A percentile compares a stretch with the other conserved stretches of the same genome.
phyloP scores from a whole-genome alignment of 1,139 yeast species.

The Geotrichum phurueaensis region DNA sequence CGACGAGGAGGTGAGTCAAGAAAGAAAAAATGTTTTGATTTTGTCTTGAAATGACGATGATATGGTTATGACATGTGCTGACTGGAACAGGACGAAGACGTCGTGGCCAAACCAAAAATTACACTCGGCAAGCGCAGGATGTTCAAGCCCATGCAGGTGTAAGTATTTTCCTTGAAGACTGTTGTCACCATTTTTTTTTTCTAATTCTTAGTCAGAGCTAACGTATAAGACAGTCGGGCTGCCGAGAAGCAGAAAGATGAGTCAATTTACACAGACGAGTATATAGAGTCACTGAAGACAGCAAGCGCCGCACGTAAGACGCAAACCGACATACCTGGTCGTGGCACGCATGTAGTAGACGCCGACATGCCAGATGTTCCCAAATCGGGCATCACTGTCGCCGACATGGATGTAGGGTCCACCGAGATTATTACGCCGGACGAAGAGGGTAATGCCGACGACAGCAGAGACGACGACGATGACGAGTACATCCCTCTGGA shows the following conservation, averaged over 20 bases:
- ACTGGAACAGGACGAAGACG: neutral
- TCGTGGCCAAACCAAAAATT: neutral
- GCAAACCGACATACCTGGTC: neutral
- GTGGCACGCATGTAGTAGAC: neutral
- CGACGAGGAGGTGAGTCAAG: neutral
- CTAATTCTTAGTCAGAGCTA: neutral
- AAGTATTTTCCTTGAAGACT: neutral
- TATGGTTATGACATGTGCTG: neutral
- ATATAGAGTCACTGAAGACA: slow-evolving; percentile 11
- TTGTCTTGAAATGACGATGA: no score
- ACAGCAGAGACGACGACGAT: neutral
- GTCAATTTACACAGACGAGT: slow-evolving; percentile 10
- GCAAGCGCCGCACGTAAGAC: slow-evolving; percentile 18
- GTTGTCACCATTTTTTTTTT: neutral
- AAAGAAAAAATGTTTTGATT: neutral
- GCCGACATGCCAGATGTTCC: neutral
- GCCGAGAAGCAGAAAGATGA: neutral
- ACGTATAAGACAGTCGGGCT: neutral
- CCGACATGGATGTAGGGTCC: neutral
- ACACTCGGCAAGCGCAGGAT: slow-evolving; percentile 3
- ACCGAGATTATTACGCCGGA: neutral
- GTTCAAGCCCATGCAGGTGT: slow-evolving; percentile 3
- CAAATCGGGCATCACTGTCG: neutral
- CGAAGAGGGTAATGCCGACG: neutral
- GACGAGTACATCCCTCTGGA: slow-evolving; percentile 18